Percentiles rank a stretch among this genome's conserved stretches.
phyloP scores from a whole-genome alignment of 768 basidiomycete species.

The Auricularia sp. region DNA sequence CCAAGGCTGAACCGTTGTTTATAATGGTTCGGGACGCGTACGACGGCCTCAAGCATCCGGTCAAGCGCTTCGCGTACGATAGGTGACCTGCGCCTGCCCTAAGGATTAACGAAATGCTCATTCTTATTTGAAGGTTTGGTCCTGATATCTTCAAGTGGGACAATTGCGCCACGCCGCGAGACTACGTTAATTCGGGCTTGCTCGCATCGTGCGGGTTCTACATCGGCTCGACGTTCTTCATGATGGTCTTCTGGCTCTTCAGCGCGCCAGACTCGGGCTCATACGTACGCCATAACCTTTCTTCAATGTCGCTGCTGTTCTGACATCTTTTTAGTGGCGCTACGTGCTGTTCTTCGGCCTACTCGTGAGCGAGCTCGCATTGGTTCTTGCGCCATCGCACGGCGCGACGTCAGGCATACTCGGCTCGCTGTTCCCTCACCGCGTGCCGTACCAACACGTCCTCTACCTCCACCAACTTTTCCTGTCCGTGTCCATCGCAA shows the following conservation, averaged over 20 bases:
- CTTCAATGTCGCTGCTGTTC: neutral
- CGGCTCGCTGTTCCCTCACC: conserved; percentile 42
- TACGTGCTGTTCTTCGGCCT: conserved; percentile 59
- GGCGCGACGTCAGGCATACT: conserved; percentile 21
- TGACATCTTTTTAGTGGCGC: conserved; percentile 49
- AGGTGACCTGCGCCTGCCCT: conserved; percentile 30
- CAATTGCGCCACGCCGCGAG: conserved; percentile 54
- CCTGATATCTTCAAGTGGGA: conserved; percentile 61
- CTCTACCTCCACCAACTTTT: conserved; percentile 69
- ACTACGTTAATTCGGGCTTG: conserved; percentile 60
- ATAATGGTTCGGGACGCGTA: conserved; percentile 63
- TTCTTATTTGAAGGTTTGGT: conserved; percentile 48
- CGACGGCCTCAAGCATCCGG: conserved; percentile 69
- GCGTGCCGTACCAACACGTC: conserved; percentile 68
- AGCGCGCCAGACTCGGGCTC: conserved; percentile 49
- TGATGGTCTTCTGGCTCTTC: conserved; percentile 55
- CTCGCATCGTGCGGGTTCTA: conserved; percentile 56
- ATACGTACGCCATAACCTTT: conserved; percentile 40
- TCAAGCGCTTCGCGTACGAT: conserved; percentile 77
- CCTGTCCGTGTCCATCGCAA: conserved; percentile 60
- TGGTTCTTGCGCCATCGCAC: conserved; percentile 49
- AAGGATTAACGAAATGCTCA: neutral
- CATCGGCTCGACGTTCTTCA: conserved; percentile 42
- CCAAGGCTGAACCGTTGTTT: conserved; percentile 46
- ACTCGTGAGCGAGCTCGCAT: conserved; percentile 51